Evolutionary conservation across 164 flowering plant species (phyloP), one percentile per base, ranked within the genome.

Genomic region (Stephania cephalantha): DNA sequence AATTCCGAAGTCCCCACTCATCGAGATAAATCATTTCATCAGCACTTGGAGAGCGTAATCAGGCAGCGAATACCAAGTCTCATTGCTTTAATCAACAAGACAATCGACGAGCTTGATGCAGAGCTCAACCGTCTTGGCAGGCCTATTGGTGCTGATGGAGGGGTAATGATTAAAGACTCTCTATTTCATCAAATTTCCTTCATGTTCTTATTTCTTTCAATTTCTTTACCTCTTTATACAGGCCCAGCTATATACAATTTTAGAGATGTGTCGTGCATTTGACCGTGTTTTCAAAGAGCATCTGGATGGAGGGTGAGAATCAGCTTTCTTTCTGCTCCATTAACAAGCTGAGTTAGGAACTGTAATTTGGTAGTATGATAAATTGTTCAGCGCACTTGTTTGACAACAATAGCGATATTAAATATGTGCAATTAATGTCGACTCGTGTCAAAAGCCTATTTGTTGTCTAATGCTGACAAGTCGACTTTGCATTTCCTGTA

Each of bases 71-170:
- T 93, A 69, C 99, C 99, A 61, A 94, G 97, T 84, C 92, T 95
- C 73, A 88, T 88, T 82, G 87, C 99, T 73, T 82, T 95, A 73
- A 95, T 93, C 70, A 95, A 91, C 78, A 95, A 91, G 83, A 93
- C 85, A 70, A 88, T 95, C 78, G 95, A 91, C 79, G 96, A 95
- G 84, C 88, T 95, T 73, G 90, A 95, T 74, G 90, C 97, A 66
- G 97, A 95, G 86, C 80, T 93, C 86, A 95, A 93, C 81, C 89
- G 86, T 35, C 91, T 93, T 76, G 99, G 99, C 71, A 90, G 97
- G 82, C 99, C 99, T 74, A 87, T 95, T 82, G 98, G 86, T 31
- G 87, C 78, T 63, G 99, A 95, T 78, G 89, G 90, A 74, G 99
- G 99, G 91, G 98, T 95, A 88, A 85, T 6, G 68, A 45, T 22